These are phyloP conservation scores for Nicotiana otophora DNA, from an alignment of 257 asterid species.

Conservation along the genomic window DNA sequence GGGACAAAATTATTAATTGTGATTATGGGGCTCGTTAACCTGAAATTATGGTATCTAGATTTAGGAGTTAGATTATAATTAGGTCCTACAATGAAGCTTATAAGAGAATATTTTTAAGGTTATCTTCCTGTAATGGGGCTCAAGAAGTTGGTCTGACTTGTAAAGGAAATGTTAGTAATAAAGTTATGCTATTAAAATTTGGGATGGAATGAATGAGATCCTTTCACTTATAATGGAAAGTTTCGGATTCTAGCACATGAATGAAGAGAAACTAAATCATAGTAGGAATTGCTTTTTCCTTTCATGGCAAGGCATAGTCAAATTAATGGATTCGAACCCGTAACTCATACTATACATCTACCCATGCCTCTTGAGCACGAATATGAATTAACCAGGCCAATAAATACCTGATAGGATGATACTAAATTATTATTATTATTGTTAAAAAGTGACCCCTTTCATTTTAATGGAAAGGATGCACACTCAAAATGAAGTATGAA, in stretches of 20 bases:
- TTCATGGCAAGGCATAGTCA: no score
- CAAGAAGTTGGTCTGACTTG: constrained; percentile 1
- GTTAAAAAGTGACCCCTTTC: background rate
- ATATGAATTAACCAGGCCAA: background rate
- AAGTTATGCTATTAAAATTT: no score
- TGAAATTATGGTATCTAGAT: background rate
- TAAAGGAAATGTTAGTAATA: no score
- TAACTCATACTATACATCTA: no score
- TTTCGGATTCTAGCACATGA: no score
- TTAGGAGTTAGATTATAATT: background rate
- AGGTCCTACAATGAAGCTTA: constrained; percentile 2
- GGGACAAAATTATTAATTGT: background rate
- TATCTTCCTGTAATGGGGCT: background rate
- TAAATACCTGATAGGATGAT: no score
- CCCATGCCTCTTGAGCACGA: no score
- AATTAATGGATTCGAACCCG: no score
- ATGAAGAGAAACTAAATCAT: no score
- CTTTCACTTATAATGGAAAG: background rate
- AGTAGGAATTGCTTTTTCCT: no score
- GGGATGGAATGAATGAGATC: background rate
- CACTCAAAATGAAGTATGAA: background rate
- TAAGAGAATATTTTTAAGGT: background rate
- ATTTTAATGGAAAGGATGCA: background rate
- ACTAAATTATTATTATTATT: no score
- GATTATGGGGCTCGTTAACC: background rate